These are phyloP conservation scores for Pseudogymnoascus sp. DNA, from an alignment of 2,329 filamentous ascomycete genomes.

Conservation along the genomic window DNA sequence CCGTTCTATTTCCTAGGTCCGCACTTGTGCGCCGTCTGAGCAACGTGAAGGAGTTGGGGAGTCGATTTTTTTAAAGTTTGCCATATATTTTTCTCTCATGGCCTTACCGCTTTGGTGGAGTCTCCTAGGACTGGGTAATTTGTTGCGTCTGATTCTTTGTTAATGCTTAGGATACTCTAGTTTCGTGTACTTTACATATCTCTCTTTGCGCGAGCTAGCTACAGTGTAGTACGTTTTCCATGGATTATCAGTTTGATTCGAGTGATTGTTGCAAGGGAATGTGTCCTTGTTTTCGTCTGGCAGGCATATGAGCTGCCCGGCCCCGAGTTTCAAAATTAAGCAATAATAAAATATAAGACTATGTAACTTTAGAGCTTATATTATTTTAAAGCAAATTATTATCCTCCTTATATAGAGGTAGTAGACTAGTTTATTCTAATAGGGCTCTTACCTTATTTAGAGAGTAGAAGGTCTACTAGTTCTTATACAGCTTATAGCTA, in stretches of 20 bases:
- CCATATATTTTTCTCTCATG: not conserved
- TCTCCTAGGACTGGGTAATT: not conserved
- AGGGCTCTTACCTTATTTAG: not conserved
- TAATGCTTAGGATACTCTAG: conserved; percentile 1
- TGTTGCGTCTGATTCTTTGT: not conserved
- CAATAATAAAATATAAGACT: too few species aligned
- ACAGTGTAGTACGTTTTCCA: not conserved
- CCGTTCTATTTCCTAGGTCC: not conserved
- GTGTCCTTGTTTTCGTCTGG: too few species aligned
- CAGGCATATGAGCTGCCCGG: too few species aligned
- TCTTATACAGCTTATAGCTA: not conserved
- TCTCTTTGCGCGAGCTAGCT: conserved; percentile 1
- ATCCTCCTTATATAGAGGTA: not conserved
- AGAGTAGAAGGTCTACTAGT: not conserved
- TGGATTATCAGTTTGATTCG: not conserved
- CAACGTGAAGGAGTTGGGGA: conserved; percentile 2
- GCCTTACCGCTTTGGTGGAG: not conserved
- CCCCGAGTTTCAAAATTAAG: too few species aligned
- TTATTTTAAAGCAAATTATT: too few species aligned
- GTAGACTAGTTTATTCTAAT: not conserved
- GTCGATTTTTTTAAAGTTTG: not conserved
- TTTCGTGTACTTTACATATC: conserved; percentile 5
- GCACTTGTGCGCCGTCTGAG: not conserved
- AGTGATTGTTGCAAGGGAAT: not conserved
- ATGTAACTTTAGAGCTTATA: too few species aligned